Evolutionary conservation across 495 filamentous ascomycete genomes (phyloP).

Genomic region (Penicillium odoratum): DNA sequence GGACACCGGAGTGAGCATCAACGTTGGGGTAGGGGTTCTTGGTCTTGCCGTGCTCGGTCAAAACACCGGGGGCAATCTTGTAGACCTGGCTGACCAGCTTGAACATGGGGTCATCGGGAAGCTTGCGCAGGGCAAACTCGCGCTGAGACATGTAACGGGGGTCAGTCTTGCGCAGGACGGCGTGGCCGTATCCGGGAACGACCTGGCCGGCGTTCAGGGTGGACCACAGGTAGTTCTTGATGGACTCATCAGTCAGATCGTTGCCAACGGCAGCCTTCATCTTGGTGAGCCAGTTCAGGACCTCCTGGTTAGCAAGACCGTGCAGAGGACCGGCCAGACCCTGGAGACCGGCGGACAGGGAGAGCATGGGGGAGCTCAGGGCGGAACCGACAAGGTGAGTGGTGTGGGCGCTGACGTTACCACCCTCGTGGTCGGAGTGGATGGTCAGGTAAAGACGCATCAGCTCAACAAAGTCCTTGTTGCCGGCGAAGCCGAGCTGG

Average conservation of each 20-base stretch:
- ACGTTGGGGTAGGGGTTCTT: slow-evolving; percentile 85
- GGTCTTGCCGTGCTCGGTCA: slow-evolving; percentile 99
- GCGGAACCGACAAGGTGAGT: slow-evolving; percentile 97
- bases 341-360: slow-evolving; percentile 92
- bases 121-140: slow-evolving; percentile 88
- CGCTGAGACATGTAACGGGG: slow-evolving; percentile 97
- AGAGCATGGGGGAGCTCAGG: slow-evolving; percentile 96
- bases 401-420: slow-evolving; percentile 97
- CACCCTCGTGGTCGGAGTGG: slow-evolving; percentile 98
- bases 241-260: slow-evolving; percentile 90
- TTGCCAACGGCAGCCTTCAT: slow-evolving; percentile 96
- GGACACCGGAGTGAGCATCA: slow-evolving; percentile 90
- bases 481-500: slow-evolving; percentile 93
- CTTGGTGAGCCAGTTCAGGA: slow-evolving; percentile 96
- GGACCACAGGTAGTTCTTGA: slow-evolving; percentile 97
- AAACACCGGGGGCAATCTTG: slow-evolving; percentile 96
- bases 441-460: slow-evolving; percentile 98
- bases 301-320: slow-evolving; percentile 99
- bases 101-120: slow-evolving; percentile 98
- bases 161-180: slow-evolving; percentile 98
- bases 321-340: slow-evolving; percentile 97
- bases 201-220: slow-evolving; percentile 94
- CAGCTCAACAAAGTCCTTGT: slow-evolving; percentile 96
- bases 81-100: slow-evolving; percentile 98
- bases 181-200: slow-evolving; percentile 97